Base-by-base conservation (phyloP, 177 flowering plant species). In the Tripterygium wilfordii region DNA sequence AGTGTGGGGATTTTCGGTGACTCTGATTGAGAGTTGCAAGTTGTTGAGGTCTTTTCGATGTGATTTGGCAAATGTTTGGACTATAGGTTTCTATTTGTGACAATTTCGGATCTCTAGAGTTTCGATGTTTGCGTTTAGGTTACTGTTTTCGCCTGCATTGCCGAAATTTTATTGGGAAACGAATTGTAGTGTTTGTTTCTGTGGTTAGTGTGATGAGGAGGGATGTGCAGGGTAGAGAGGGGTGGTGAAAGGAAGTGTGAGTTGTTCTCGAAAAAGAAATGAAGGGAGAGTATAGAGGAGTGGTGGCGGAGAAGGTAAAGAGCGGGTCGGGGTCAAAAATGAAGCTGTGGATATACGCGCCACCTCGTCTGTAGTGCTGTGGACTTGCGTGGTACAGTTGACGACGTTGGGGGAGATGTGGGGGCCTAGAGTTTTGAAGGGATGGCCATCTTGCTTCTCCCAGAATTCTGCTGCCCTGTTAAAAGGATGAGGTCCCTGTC, bases 201-300 rank as follows among this genome's bases (percentile, higher is more conserved):
- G 40, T 10, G 24, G 24, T 40, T 22, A 7, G 33, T 7, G 33
- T 12, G 25, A 21, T 32, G 46, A 39, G 48, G 36, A 20, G 21
- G 18, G 45, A 60, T 65, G 60, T 54, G 62, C 47, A 61, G 48
- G 49, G 4, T 49, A 47, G 69, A 64, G 61, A 39, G 61, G 55
- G 29, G 48, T 40, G 45, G 61, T 42, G 10, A 21, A 3, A n/a
- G 14, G 15, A 12, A 12, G 30, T 39, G 45, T 39, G 30, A 52
- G n/a, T n/a, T n/a, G n/a, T n/a, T n/a, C n/a, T n/a, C n/a, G 38
- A 36, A 25, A 20, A 33, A 26, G 42, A 35, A 54, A 33, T 53
- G 77, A 73, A 76, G 74, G 79, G 18, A 33, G 38, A 23, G 57
- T 47, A 26, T 35, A 54, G 47, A 74, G 63, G 13, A 72, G 58